Percentiles rank a stretch among this genome's conserved stretches.
These are phyloP conservation scores for Stemphylium beticola DNA, from an alignment of 2,329 filamentous ascomycete genomes.

Conservation along the genomic window DNA sequence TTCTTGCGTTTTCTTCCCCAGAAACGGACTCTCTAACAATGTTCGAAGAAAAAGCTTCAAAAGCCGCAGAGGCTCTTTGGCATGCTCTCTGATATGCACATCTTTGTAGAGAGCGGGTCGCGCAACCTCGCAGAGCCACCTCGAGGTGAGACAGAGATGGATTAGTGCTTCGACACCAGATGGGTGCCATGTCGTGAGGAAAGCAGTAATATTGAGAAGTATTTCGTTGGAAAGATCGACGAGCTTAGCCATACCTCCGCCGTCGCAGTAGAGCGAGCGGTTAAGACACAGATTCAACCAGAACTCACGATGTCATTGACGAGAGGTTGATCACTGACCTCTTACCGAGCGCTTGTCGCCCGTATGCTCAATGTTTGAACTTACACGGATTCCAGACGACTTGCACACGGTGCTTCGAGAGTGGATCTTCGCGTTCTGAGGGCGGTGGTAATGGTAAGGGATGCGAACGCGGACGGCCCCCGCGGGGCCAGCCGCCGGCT, in stretches of 20 bases:
- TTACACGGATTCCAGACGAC: no score
- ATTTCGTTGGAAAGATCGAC: slow-evolving; percentile 12
- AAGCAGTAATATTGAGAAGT: slow-evolving; percentile 2
- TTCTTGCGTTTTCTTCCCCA: slow-evolving; percentile 7
- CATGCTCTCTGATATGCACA: slow-evolving; percentile 1
- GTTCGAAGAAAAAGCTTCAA: slow-evolving; percentile 10
- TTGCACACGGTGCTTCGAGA: no score
- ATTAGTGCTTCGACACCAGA: slow-evolving; percentile 3
- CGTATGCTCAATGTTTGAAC: no score
- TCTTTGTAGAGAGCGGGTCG: slow-evolving; percentile 14
- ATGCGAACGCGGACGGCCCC: no score
- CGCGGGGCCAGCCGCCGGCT: no score
- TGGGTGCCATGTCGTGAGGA: slow-evolving; percentile 1
- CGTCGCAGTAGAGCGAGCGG: no score
- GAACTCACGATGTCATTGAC: no score
- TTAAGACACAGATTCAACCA: no score
- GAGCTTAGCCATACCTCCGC: slow-evolving; percentile 5
- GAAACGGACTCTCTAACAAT: slow-evolving; percentile 2
- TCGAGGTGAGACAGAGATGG: slow-evolving; percentile 8
- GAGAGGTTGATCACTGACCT: no score
- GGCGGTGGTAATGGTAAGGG: no score
- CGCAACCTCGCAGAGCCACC: slow-evolving; percentile 5
- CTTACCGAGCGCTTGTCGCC: no score
- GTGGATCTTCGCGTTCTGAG: no score
- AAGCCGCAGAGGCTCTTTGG: neutral